Evolutionary conservation across 2,329 filamentous ascomycete species (phyloP), one percentile per base, ranked within the genome.

Genomic region (Aspergillus spinulosporus): DNA sequence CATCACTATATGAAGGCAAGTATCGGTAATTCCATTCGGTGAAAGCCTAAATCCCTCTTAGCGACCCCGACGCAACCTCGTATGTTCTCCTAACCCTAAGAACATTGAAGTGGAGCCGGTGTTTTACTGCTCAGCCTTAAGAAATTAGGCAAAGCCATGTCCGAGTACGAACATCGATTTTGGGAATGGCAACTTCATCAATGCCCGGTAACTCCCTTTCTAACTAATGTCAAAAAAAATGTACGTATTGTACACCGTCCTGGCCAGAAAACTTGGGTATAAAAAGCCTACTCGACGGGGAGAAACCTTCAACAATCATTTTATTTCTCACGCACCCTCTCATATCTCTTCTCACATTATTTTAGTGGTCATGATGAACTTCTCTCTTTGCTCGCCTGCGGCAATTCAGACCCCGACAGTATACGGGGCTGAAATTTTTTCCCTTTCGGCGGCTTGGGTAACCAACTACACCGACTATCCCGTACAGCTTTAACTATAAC

Each of bases 341-440:
- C 32, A 7, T 34, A 11, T 34, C 11, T 11, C 11, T 34, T 37
- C 34, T 12, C 34, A 12, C n/a, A 8, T 37, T 12, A 4, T 37
- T 37, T 12, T 12, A 37, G 34, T 37, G 7, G 9, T 4, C 34
- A 37, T 37, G 34, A 47, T 34, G 14, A 54, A 44, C 14, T 3
- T 48, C 1, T 15, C 44, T 1, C n/a, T 34, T 21, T 54, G 52
- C 37, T 43, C 36, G 2, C 29, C 45, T 14, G 31, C 21, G 43
- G 64, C 47, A 32, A 62, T 54, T 7, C 45, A 54, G 5, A 49
- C 45, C 3, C 62, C 59, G 2, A 31, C 37, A 6, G 29, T 63
- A 3, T 62, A 56, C 52, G 62, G 63, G 4, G 59, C 57, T 26
- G 59, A 65, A 6, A 58, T 64, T 7, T 51, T 64, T 15, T 59